A percentile compares a stretch with the other conserved stretches of the same genome.
Conservation (phyloP, 2,329 filamentous ascomycete species). For the Cladobotryum protrusum region DNA sequence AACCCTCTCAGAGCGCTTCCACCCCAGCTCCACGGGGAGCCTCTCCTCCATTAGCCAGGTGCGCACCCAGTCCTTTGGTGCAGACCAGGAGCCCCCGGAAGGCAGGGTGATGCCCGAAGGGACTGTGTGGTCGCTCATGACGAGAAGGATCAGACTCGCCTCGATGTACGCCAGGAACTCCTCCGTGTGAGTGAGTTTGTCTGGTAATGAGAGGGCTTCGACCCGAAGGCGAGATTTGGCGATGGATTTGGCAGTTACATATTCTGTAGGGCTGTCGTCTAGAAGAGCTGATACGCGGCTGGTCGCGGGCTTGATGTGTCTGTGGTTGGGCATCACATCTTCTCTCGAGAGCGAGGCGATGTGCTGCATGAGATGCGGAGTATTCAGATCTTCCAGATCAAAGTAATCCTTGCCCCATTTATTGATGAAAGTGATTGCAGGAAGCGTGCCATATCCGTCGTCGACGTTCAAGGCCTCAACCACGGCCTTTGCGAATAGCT, state of each 20-base stretch:
- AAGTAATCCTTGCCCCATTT: conserved; percentile 5
- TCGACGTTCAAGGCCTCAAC: conserved; percentile 15
- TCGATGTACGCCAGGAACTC: conserved; percentile 5
- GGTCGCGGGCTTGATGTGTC: neutral
- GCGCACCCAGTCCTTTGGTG: conserved; percentile 10
- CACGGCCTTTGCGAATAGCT: conserved; percentile 15
- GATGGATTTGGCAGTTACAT: conserved; percentile 9
- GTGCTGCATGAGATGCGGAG: conserved; percentile 13
- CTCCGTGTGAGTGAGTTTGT: conserved; percentile 7
- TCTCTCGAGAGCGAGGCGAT: conserved; percentile 13
- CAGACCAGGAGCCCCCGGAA: neutral
- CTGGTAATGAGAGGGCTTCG: conserved; percentile 10
- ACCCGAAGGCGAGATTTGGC: conserved; percentile 11
- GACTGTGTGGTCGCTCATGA: conserved; percentile 12
- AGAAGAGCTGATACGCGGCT: conserved; percentile 9
- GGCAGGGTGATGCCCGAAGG: conserved; percentile 11
- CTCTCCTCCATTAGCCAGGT: conserved; percentile 13
- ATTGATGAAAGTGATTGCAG: conserved; percentile 9
- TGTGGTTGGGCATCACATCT: conserved; percentile 8
- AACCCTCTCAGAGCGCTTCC: conserved; percentile 11
- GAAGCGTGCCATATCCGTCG: conserved; percentile 1
- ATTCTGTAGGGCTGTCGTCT: conserved; percentile 10
- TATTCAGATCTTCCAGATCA: conserved; percentile 13
- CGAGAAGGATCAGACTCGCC: conserved; percentile 9
- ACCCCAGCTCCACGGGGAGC: conserved; percentile 12